Evolutionary conservation across 179 eudicot species (phyloP).

Genomic region (Heliamphora pulchella): DNA sequence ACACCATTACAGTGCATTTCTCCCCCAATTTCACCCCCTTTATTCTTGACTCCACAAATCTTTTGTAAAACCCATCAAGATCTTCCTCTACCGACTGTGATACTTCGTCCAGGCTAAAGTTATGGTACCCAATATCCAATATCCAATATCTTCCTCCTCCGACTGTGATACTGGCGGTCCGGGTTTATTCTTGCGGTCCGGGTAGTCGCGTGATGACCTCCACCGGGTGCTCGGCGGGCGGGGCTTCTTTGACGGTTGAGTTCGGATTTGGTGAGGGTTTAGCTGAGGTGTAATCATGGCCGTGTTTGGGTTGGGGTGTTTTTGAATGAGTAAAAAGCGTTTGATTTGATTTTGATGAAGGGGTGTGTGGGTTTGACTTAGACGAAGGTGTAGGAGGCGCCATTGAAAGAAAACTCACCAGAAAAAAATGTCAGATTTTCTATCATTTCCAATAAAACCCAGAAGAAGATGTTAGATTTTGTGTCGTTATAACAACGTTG

Average conservation of each 20-base stretch:
- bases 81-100: constrained; percentile 72
- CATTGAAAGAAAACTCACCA: constrained; percentile 25
- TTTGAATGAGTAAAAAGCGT: constrained; percentile 42
- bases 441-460: neutral
- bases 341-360: constrained; percentile 39
- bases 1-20: constrained; percentile 72
- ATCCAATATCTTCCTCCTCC: constrained; percentile 37
- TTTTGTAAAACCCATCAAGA: constrained; percentile 72
- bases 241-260: constrained; percentile 26
- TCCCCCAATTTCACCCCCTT: constrained; percentile 86
- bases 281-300: constrained; percentile 39
- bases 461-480: too few species aligned
- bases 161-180: constrained; percentile 47
- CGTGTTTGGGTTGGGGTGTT: constrained; percentile 18
- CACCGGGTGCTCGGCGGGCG: constrained; percentile 72
- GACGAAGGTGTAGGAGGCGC: constrained; percentile 47
- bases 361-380: constrained; percentile 38
- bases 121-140: constrained; percentile 78
- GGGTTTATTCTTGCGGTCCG: constrained; percentile 37
- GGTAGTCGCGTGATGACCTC: constrained; percentile 67
- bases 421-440: neutral
- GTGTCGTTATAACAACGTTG: too few species aligned
- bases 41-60: constrained; percentile 55
- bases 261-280: constrained; percentile 51
- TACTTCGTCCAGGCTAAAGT: constrained; percentile 76